Evolutionary conservation across 345 rosid species (phyloP).

Genomic region (Durio zibethinus): DNA sequence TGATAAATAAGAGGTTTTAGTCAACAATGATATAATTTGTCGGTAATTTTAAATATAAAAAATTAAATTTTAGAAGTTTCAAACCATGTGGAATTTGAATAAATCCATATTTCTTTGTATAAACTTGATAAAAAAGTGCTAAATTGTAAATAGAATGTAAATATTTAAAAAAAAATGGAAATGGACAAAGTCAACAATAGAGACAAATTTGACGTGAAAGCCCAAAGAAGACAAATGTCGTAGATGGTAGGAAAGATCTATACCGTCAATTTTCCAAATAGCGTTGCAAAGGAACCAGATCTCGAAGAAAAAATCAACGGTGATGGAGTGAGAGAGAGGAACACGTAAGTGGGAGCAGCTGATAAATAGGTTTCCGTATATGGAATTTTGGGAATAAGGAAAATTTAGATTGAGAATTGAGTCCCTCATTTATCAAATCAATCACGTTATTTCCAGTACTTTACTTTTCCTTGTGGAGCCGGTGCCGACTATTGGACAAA

Average conservation of each 20-base stretch:
- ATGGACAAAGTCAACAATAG: constrained; percentile 16
- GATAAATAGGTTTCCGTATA: constrained; percentile 15
- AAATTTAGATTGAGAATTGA: not conserved
- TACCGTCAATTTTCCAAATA: constrained; percentile 9
- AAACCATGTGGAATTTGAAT: no score
- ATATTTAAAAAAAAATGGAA: not conserved
- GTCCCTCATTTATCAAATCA: constrained; percentile 15
- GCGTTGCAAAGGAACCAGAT: no score
- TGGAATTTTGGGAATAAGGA: not conserved
- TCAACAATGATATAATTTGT: no score
- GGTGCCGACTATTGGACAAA: constrained; percentile 28
- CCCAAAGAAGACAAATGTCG: not conserved
- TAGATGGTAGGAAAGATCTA: not conserved
- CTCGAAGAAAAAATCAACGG: constrained; percentile 14
- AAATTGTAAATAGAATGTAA: no score
- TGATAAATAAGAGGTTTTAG: no score
- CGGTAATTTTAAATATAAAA: no score
- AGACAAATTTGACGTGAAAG: not conserved
- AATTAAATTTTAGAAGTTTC: no score
- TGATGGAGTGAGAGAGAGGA: constrained; percentile 12
- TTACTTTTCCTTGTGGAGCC: not conserved
- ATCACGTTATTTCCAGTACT: constrained; percentile 16
- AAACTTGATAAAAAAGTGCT: no score
- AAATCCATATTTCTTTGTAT: no score
- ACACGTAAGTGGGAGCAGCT: constrained; percentile 18